phyloP scores from a whole-genome alignment of 768 basidiomycete species.

The Mycena galopus region DNA sequence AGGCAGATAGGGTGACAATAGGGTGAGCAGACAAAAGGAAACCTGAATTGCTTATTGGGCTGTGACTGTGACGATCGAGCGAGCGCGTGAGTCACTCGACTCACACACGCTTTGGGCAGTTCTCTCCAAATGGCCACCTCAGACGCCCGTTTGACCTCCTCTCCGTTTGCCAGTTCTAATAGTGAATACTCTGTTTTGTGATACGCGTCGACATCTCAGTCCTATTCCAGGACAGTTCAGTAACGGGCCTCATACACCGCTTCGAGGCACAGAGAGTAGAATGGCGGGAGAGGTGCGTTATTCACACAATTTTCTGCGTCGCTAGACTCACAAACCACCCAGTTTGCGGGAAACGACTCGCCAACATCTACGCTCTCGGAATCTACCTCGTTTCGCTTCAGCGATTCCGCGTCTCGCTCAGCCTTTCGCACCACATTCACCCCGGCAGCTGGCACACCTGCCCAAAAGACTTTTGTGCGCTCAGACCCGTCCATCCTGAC shows the following conservation, averaged over 20 bases:
- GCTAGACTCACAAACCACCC: background rate
- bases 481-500: constrained; percentile 76
- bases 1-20: background rate
- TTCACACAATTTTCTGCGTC: constrained; percentile 13
- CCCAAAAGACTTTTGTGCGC: constrained; percentile 63
- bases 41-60: constrained; percentile 24
- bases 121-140: constrained; percentile 21
- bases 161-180: constrained; percentile 39
- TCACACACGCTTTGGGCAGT: background rate
- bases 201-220: constrained; percentile 5
- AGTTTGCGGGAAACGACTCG: constrained; percentile 39
- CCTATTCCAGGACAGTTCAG: constrained; percentile 25
- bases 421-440: constrained; percentile 48
- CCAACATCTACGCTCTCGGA: constrained; percentile 52
- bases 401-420: constrained; percentile 45
- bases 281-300: constrained; percentile 36
- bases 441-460: constrained; percentile 41
- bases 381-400: constrained; percentile 41
- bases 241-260: constrained; percentile 23
- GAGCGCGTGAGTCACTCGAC: constrained; percentile 47
- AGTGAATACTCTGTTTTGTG: constrained; percentile 5
- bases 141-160: constrained; percentile 29
- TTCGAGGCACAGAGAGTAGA: constrained; percentile 19
- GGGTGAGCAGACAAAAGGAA: constrained; percentile 23
- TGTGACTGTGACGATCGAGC: constrained; percentile 11